A percentile compares a stretch with the other conserved stretches of the same genome.
Evolutionary conservation across 345 rosid genomes (phyloP).

Genomic region (Iberis pinnata): DNA sequence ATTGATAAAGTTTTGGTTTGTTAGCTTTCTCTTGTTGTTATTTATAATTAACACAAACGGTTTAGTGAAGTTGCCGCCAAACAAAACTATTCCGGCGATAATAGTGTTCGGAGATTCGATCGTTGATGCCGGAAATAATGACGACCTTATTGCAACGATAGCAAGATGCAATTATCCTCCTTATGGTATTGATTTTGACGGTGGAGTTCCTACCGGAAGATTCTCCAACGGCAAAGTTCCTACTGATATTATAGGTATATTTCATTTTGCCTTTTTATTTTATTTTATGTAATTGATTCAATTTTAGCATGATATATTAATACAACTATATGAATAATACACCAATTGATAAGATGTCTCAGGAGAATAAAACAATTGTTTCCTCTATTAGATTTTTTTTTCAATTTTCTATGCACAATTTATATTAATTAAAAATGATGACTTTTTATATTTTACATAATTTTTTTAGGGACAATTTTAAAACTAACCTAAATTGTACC

Average conservation of each 20-base stretch:
- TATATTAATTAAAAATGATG: too few relatives aligned
- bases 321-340: not conserved
- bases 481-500: too few relatives aligned
- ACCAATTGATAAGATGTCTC: too few relatives aligned
- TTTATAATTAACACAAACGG: slow-evolving; percentile 9
- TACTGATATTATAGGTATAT: slow-evolving; percentile 52
- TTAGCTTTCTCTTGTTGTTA: slow-evolving; percentile 4
- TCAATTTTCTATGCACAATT: too few relatives aligned
- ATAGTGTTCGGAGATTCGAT: slow-evolving; percentile 74
- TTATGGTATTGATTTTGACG: slow-evolving; percentile 57
- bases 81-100: slow-evolving; percentile 42
- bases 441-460: too few relatives aligned
- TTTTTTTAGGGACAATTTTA: too few relatives aligned
- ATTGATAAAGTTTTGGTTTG: too few relatives aligned
- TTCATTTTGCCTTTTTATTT: not conserved
- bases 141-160: slow-evolving; percentile 33
- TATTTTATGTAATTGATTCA: not conserved
- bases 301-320: not conserved
- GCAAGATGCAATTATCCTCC: slow-evolving; percentile 62
- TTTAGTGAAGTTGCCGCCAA: slow-evolving; percentile 27
- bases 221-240: slow-evolving; percentile 74
- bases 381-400: too few relatives aligned
- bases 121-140: slow-evolving; percentile 77
- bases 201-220: slow-evolving; percentile 62
- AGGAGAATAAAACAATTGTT: too few relatives aligned